These are phyloP conservation scores for Podospora bellae-mahoneyi DNA, from an alignment of 495 filamentous ascomycete genomes.

Conservation along the genomic window DNA sequence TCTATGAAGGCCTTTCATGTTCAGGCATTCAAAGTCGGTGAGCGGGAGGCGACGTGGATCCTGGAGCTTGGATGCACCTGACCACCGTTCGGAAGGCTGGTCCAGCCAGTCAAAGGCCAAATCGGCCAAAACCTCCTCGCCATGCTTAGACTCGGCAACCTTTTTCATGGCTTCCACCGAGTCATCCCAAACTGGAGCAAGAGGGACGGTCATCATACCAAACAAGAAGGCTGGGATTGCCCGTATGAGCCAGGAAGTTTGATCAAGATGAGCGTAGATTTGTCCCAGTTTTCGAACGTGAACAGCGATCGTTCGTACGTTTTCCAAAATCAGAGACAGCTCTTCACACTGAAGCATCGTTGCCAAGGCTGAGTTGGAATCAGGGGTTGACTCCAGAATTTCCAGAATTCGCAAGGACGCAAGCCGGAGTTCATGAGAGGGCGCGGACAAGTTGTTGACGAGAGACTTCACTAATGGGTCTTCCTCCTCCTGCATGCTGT, in stretches of 20 bases:
- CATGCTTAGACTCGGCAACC: constrained; percentile 64
- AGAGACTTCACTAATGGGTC: constrained; percentile 59
- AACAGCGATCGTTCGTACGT: constrained; percentile 71
- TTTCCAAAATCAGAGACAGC: constrained; percentile 70
- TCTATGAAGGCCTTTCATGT: constrained; percentile 58
- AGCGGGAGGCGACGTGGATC: constrained; percentile 27
- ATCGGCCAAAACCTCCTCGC: constrained; percentile 69
- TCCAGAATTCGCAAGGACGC: constrained; percentile 67
- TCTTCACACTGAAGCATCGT: constrained; percentile 70
- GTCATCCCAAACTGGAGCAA: constrained; percentile 83
- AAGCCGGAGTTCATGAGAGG: constrained; percentile 67
- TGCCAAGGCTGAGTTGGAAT: constrained; percentile 43
- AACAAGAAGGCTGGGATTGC: constrained; percentile 82
- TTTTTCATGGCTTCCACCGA: constrained; percentile 68
- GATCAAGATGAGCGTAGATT: constrained; percentile 54
- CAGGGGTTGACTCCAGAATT: constrained; percentile 37
- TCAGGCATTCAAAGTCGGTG: constrained; percentile 79
- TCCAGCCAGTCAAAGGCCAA: constrained; percentile 80
- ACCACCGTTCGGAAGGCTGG: constrained; percentile 48
- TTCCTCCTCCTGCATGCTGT: constrained; percentile 43
- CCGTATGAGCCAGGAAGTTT: constrained; percentile 61
- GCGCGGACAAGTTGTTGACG: constrained; percentile 65
- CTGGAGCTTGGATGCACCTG: constrained; percentile 33
- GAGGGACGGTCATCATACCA: constrained; percentile 78
- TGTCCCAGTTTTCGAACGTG: constrained; percentile 72